Percentiles rank a stretch among this genome's conserved stretches.
Conservation (phyloP, 2,329 filamentous ascomycete genomes). For the Stagonosporopsis tanaceti region DNA sequence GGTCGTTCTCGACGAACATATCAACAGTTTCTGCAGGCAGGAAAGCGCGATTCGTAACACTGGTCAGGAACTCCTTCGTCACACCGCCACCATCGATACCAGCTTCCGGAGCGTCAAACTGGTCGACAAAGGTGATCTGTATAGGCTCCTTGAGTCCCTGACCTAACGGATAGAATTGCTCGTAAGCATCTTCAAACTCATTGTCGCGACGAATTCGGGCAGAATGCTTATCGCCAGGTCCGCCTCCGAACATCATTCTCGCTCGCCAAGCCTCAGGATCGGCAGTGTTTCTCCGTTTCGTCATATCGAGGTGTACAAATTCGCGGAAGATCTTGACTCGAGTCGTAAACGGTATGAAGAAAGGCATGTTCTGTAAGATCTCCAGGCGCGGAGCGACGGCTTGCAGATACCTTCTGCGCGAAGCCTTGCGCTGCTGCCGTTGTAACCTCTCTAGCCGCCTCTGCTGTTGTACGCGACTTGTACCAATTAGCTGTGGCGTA, state of each 20-base stretch:
- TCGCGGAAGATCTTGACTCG: slow-evolving; percentile 92
- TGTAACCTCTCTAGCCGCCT: slow-evolving; percentile 69
- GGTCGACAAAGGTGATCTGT: slow-evolving; percentile 94
- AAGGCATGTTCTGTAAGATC: slow-evolving; percentile 94
- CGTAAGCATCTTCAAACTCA: slow-evolving; percentile 85
- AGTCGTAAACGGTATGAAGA: slow-evolving; percentile 91
- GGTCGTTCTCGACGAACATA: slow-evolving; percentile 83
- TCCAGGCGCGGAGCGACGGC: slow-evolving; percentile 86
- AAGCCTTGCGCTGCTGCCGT: slow-evolving; percentile 70
- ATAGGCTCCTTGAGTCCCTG: slow-evolving; percentile 92
- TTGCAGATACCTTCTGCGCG: slow-evolving; percentile 75
- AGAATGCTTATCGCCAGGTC: slow-evolving; percentile 63
- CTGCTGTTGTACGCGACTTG: slow-evolving; percentile 68
- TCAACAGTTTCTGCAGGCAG: slow-evolving; percentile 61
- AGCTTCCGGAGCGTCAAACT: slow-evolving; percentile 85
- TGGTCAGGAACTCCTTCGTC: slow-evolving; percentile 95
- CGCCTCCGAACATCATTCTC: slow-evolving; percentile 53
- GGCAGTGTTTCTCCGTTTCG: slow-evolving; percentile 72
- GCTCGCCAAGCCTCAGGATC: slow-evolving; percentile 80
- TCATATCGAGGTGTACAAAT: slow-evolving; percentile 86
- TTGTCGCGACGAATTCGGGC: slow-evolving; percentile 80
- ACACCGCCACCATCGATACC: slow-evolving; percentile 97
- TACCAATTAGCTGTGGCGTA: slow-evolving; percentile 57
- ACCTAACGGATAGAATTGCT: slow-evolving; percentile 81
- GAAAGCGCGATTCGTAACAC: slow-evolving; percentile 86